phyloP scores from a whole-genome alignment of 1,139 yeast genomes.

The Sporopachydermia cereana region DNA sequence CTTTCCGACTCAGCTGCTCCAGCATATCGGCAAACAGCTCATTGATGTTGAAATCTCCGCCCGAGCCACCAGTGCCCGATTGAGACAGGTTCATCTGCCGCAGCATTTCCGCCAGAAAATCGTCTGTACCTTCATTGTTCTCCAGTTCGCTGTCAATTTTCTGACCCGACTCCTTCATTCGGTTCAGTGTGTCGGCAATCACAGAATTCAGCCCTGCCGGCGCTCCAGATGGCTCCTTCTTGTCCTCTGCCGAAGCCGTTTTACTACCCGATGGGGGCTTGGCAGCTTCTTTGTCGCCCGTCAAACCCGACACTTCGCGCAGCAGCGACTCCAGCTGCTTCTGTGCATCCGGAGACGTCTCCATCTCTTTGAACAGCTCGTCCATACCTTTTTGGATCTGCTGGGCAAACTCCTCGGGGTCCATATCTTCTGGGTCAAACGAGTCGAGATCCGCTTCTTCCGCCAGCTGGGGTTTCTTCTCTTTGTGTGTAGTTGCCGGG shows the following conservation, averaged over 20 bases:
- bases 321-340: constrained; percentile 33
- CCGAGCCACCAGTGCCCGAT: neutral
- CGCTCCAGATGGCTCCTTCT: constrained; percentile 35
- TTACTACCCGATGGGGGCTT: constrained; percentile 6
- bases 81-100: constrained; percentile 24
- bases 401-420: constrained; percentile 21
- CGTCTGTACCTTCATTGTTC: constrained; percentile 44
- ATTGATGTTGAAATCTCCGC: constrained; percentile 23
- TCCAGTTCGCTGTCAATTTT: constrained; percentile 46
- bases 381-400: constrained; percentile 20
- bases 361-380: constrained; percentile 39
- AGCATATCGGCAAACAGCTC: constrained; percentile 62
- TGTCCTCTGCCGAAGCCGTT: constrained; percentile 24
- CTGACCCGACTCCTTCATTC: constrained; percentile 52
- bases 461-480: constrained; percentile 4
- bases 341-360: constrained; percentile 42
- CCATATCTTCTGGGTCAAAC: constrained; percentile 10
- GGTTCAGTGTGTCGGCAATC: constrained; percentile 56
- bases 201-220: constrained; percentile 16
- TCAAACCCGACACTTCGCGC: constrained; percentile 27
- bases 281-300: constrained; percentile 20
- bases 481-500: constrained; percentile 9
- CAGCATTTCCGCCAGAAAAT: constrained; percentile 44
- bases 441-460: constrained; percentile 11
- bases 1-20: constrained; percentile 76